phyloP scores from a whole-genome alignment of 345 rosid genomes.

The Gossypium anomalum region DNA sequence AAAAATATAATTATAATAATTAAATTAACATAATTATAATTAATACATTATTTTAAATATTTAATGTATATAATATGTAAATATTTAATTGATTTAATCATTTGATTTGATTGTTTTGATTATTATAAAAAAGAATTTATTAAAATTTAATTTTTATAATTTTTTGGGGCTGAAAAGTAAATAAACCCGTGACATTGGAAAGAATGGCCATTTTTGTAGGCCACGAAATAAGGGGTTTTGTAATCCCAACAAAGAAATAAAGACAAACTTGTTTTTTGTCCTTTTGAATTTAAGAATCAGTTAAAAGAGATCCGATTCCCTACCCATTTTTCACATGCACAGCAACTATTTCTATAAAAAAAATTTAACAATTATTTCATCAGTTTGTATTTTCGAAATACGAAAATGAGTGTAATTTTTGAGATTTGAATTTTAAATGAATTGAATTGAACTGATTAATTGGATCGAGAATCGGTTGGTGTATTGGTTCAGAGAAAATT shows the following conservation, averaged over 20 bases:
- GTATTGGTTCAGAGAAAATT: too few species aligned
- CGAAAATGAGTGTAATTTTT: too few species aligned
- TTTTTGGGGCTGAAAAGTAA: not conserved
- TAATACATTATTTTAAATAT: too few species aligned
- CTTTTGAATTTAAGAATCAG: not conserved
- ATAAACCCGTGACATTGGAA: slow-evolving; percentile 19
- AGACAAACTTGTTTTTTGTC: slow-evolving; percentile 21
- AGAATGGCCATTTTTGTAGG: slow-evolving; percentile 6
- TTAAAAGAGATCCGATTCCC: slow-evolving; percentile 8
- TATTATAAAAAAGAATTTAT: too few species aligned
- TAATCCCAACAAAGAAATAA: slow-evolving; percentile 14
- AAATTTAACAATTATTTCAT: not conserved
- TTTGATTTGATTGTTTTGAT: too few species aligned
- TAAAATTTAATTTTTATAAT: not conserved
- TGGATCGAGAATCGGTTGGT: too few species aligned
- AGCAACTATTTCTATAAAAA: not conserved
- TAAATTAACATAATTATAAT: too few species aligned
- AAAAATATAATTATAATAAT: too few species aligned
- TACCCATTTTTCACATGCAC: slow-evolving; percentile 17
- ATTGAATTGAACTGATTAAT: too few species aligned
- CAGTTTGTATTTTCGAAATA: not conserved
- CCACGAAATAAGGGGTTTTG: slow-evolving; percentile 18
- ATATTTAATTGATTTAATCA: too few species aligned
- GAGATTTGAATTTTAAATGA: too few species aligned
- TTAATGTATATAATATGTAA: too few species aligned